These are phyloP conservation scores for Tetragonia tetragonoides DNA, from an alignment of 148 eudicot genomes.

Conservation along the genomic window DNA sequence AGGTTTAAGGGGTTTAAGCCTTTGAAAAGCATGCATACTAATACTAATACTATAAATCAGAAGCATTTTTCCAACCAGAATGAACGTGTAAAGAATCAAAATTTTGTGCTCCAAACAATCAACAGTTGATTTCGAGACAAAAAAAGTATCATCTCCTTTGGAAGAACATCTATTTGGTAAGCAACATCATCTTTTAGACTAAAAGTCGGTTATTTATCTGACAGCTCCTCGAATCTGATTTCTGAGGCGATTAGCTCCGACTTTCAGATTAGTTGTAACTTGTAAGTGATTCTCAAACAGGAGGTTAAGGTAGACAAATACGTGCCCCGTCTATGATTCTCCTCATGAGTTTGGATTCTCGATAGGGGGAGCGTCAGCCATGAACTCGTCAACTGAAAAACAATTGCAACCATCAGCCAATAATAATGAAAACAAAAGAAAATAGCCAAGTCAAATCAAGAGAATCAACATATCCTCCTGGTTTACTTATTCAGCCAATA, in stretches of 20 bases:
- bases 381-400: slow-evolving; percentile 7
- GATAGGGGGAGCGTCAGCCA: not conserved
- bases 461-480: not conserved
- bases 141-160: too few species aligned
- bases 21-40: too few species aligned
- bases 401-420: not conserved
- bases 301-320: slow-evolving; percentile 1
- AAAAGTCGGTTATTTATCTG: not conserved
- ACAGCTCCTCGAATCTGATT: slow-evolving; percentile 9
- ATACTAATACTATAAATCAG: too few species aligned
- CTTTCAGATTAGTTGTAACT: slow-evolving; percentile 10
- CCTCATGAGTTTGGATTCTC: not conserved
- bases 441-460: not conserved
- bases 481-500: not conserved
- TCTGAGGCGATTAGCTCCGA: slow-evolving; percentile 1
- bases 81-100: too few species aligned
- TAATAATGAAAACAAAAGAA: not conserved
- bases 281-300: not conserved
- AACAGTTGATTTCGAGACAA: too few species aligned
- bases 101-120: too few species aligned
- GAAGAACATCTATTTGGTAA: too few species aligned
- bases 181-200: not conserved
- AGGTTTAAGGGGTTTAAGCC: too few species aligned
- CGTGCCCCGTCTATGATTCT: not conserved
- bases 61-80: too few species aligned